Base-by-base conservation (phyloP, 108 stramenopile species). In the Hondaea fermentalgiana region DNA sequence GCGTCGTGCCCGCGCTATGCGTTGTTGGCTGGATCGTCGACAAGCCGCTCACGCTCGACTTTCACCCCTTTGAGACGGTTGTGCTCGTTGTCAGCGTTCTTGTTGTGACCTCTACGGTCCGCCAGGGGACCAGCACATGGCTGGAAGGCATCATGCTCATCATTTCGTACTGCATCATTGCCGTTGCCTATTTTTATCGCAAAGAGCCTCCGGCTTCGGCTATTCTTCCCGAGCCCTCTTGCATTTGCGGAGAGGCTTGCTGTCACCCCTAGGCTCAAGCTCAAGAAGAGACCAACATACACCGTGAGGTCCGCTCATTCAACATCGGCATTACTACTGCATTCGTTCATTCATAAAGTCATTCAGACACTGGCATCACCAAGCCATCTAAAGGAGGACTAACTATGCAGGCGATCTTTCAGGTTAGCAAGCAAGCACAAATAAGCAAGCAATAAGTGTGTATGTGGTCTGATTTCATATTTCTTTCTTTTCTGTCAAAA, bases 1-100 rank as follows among this genome's bases (percentile, higher is more conserved):
- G 96, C 92, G 96, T 97, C 10, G 93, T 97, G 3, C 97, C 97
- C 16, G 59, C 96, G 51, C 94, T 96, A 42, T 95, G 97, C 44
- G 57, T 98, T n/a, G 90, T 97, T 17, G 96, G 96, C 51, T 83
- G 76, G 76, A 58, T 42, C 44, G 25, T 51, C 4, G 87, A 44
- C 87, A 72, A 90, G 59, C 47, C 76, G 12, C 45, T 64, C 55
- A 87, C 90, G 17, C 87, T 90, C 35, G 35, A 83, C 45, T 49
- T 90, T 23, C 71, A 47, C 72, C 44, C 53, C 12, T 57, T 72
- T 51, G 90, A 91, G 57, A 53, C 72, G 21, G 42, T 14, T 29
- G 87, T 91, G 57, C 91, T 92, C 59, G 88, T 92, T 17, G 76
- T 92, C 90, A 89, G 90, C 47, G 90, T 92, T 29, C 42, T 92